phyloP scores from a whole-genome alignment of 208 protist species.

The Jaenimonas drosophilae region DNA sequence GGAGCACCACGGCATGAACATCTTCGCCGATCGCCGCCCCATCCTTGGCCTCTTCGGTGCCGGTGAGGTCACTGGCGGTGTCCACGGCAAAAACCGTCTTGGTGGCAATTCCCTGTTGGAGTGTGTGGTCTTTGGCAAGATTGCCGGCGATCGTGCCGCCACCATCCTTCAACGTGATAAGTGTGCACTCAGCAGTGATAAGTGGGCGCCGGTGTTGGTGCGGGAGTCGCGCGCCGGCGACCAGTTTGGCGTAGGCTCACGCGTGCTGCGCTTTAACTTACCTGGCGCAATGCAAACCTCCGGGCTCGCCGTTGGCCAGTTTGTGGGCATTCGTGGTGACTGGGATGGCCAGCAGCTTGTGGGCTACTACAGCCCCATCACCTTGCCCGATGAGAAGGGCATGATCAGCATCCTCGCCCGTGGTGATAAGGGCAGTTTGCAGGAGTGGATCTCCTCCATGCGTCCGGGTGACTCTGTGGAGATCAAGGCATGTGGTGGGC shows the following conservation, averaged over 20 bases:
- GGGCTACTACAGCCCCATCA: slow-evolving; percentile 65
- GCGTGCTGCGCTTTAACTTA: slow-evolving; percentile 54
- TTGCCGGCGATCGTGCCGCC: slow-evolving; percentile 60
- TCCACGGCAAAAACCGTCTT: slow-evolving; percentile 92
- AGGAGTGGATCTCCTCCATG: slow-evolving; percentile 51
- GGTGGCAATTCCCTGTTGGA: slow-evolving; percentile 93
- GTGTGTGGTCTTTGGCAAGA: slow-evolving; percentile 91
- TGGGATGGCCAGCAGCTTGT: slow-evolving; percentile 36
- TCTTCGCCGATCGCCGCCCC: slow-evolving; percentile 25
- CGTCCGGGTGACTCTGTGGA: slow-evolving; percentile 58
- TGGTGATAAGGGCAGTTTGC: slow-evolving; percentile 50
- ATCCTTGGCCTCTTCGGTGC: slow-evolving; percentile 89
- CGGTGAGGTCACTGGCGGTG: slow-evolving; percentile 92
- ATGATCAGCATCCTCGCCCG: slow-evolving; percentile 36
- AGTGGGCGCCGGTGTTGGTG: slow-evolving; percentile 41
- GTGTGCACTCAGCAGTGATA: slow-evolving; percentile 14
- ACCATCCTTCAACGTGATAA: slow-evolving; percentile 43
- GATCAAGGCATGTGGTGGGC: slow-evolving; percentile 48
- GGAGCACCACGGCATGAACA: slow-evolving; percentile 13
- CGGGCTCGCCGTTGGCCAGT: slow-evolving; percentile 50
- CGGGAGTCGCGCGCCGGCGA: slow-evolving; percentile 35
- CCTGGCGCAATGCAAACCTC: slow-evolving; percentile 39
- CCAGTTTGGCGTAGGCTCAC: slow-evolving; percentile 41
- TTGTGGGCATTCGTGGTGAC: slow-evolving; percentile 42
- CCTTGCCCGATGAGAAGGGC: slow-evolving; percentile 42